Conservation (phyloP, 768 basidiomycete genomes). For the Mycena galopus region DNA sequence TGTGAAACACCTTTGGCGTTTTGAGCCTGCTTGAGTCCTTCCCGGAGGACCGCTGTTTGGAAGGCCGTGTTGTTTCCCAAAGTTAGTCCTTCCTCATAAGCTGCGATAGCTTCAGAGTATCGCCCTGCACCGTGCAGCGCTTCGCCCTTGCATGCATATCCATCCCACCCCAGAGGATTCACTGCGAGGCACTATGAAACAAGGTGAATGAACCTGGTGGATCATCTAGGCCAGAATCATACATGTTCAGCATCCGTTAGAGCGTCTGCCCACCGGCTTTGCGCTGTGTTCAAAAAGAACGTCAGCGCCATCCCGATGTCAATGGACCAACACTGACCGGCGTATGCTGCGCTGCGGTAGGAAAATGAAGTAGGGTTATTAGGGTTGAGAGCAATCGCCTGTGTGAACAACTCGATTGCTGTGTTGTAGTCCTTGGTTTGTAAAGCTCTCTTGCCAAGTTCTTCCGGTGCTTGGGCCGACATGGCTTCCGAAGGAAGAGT, state of each 20-base stretch:
- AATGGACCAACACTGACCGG: conserved; percentile 37
- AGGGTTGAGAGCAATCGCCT: conserved; percentile 87
- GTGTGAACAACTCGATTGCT: conserved; percentile 85
- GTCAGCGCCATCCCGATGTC: too few species aligned
- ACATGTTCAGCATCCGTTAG: conserved; percentile 93
- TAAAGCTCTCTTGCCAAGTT: too few species aligned
- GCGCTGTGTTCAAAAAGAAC: conserved; percentile 54
- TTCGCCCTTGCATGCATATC: conserved; percentile 92
- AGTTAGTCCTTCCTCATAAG: conserved; percentile 87
- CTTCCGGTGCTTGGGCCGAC: too few species aligned
- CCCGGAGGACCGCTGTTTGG: too few species aligned
- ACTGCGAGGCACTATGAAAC: conserved; percentile 76
- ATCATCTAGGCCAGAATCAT: conserved; percentile 37
- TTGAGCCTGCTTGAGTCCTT: conserved; percentile 90
- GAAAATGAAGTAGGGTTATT: conserved; percentile 95
- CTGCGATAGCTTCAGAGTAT: conserved; percentile 86
- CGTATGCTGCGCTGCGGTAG: conserved; percentile 91
- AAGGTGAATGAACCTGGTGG: conserved; percentile 13
- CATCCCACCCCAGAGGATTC: conserved; percentile 89
- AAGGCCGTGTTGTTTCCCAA: conserved; percentile 85
- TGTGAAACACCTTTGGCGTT: conserved; percentile 81
- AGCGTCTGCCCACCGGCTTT: conserved; percentile 81
- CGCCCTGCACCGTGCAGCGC: conserved; percentile 86
- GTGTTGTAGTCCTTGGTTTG: conserved; percentile 92
- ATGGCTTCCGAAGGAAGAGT: too few species aligned